Base-by-base conservation (phyloP, 176 grass and related monocot genomes). In the Carex pumila region DNA sequence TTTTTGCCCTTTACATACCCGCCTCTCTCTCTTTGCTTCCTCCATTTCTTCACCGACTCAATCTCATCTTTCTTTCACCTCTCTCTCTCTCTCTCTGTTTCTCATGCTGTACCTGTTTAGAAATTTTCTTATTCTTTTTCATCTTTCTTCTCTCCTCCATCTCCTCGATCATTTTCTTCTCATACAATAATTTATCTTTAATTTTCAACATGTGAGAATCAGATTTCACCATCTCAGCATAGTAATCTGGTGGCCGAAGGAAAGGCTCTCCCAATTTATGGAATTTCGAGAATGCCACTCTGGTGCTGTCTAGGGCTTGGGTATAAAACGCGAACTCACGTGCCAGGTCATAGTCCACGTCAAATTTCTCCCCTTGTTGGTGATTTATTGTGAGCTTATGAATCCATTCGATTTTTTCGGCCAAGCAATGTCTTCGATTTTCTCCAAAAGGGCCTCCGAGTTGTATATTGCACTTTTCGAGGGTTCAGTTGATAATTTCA, bases 201-300 rank as follows among this genome's bases (percentile, higher is more conserved):
- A 95, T 89, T 85, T 93, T 98, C 82, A 95, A 86, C 96, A 98
- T 98, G 84, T 98, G 96, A 41, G 82, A 18, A 53, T 98, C 96
- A 6, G 89, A 91, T 86, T 98, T 98, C n/a, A 98, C 96, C 92
- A 95, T 98, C 85, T 98, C 96, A 0, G 96, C 96, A 45, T 95
- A 95, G 86, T 98, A 98, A 61, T 98, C 93, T 21, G 71, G 62
- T 2, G 91, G 95, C 50, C 96, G 92, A 30, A 95, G 96, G 79
- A 98, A 98, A 7, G 91, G 88, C 54, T 88, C 84, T 25, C 88
- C 89, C 85, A 87, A 91, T 0, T 89, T 80, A 75, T 98, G 71
- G 61, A 98, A 63, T 63, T 93, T 95, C 53, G 92, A 88, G 57
- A 93, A 90, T 13, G 96, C 91, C 50, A 91, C 18, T n/a, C 89